Conservation (phyloP, 805 yeast genomes). For the Debaryomyces hansenii region DNA sequence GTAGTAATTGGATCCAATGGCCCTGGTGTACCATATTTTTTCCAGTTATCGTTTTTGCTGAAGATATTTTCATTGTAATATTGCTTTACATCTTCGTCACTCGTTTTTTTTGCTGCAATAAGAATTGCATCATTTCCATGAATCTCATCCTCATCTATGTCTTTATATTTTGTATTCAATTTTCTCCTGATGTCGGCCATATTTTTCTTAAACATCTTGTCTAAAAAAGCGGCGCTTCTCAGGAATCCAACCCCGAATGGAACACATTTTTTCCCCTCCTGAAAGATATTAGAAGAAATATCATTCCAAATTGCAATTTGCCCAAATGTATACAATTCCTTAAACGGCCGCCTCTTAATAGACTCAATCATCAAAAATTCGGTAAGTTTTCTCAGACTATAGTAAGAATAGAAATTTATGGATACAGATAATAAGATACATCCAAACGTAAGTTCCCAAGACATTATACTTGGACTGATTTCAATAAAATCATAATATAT, state of each 20-base stretch:
- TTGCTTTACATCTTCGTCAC: background rate
- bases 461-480: too few relatives aligned
- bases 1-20: background rate
- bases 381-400: too few relatives aligned
- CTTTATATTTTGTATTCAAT: background rate
- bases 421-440: too few relatives aligned
- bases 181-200: background rate
- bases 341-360: background rate
- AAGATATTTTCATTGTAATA: background rate
- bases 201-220: too few relatives aligned
- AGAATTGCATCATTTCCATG: background rate
- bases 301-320: background rate
- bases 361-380: background rate
- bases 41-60: too few relatives aligned
- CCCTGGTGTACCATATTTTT: background rate
- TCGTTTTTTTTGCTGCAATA: background rate
- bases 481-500: too few relatives aligned
- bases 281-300: background rate
- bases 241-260: background rate
- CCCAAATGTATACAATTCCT: background rate
- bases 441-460: too few relatives aligned
- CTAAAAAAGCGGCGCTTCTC: background rate
- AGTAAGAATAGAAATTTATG: too few relatives aligned
- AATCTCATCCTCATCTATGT: background rate
- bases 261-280: background rate